Percentiles rank a stretch among this genome's conserved stretches.
Evolutionary conservation across 768 basidiomycete species (phyloP).

Genomic region (Boletus huronensis): DNA sequence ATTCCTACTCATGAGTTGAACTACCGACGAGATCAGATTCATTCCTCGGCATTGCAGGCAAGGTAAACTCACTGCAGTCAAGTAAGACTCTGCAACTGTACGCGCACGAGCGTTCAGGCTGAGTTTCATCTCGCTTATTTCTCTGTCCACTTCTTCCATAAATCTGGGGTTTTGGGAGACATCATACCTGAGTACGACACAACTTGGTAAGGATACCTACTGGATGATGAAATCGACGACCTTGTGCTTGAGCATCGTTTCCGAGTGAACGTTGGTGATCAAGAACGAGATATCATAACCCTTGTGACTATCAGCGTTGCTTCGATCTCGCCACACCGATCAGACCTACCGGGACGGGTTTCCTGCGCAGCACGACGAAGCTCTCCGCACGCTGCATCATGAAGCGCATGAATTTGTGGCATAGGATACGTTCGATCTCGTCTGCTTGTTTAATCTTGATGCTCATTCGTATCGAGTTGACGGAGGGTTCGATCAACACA

Average conservation of each 20-base stretch:
- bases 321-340: slow-evolving; percentile 13
- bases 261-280: slow-evolving; percentile 94
- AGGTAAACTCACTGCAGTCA: slow-evolving; percentile 69
- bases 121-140: slow-evolving; percentile 99
- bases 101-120: slow-evolving; percentile 94
- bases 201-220: slow-evolving; percentile 43
- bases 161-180: slow-evolving; percentile 49
- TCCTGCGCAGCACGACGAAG: slow-evolving; percentile 93
- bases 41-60: neutral
- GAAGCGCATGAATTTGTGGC: slow-evolving; percentile 97
- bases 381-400: slow-evolving; percentile 99
- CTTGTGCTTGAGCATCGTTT: slow-evolving; percentile 99
- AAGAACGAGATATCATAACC: slow-evolving; percentile 99
- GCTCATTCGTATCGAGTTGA: slow-evolving; percentile 95
- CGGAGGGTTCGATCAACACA: slow-evolving; percentile 93
- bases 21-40: slow-evolving; percentile 13
- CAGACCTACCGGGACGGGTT: slow-evolving; percentile 75
- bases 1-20: slow-evolving; percentile 24
- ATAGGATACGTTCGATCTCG: slow-evolving; percentile 95
- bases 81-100: slow-evolving; percentile 95
- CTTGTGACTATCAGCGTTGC: slow-evolving; percentile 39
- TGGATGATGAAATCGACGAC: slow-evolving; percentile 99
- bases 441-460: slow-evolving; percentile 99
- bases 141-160: slow-evolving; percentile 99
- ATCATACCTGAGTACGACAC: neutral